Evolutionary conservation across 192 early-diverging fungal genomes (phyloP).

Genomic region (Pilobolus umbonatus): DNA sequence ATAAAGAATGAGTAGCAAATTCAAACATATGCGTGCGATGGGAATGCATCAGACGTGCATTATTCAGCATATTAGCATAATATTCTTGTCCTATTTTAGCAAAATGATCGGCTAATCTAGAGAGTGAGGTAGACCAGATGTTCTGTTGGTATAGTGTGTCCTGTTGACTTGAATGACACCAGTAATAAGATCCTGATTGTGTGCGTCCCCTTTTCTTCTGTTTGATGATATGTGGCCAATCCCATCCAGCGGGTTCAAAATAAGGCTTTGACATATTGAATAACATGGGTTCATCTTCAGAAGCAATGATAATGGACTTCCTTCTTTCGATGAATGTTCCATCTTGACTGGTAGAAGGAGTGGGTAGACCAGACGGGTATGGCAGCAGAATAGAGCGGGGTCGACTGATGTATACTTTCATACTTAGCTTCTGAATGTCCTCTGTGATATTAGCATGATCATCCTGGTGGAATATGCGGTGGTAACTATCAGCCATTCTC

Average conservation of each 20-base stretch:
- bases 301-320: conserved; percentile 8
- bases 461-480: conserved; percentile 12
- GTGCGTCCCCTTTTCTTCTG: neutral
- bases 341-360: neutral
- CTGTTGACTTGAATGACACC: neutral
- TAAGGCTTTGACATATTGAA: conserved; percentile 13
- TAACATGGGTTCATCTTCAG: neutral
- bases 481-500: conserved; percentile 19
- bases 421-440: conserved; percentile 1
- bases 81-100: conserved; percentile 17
- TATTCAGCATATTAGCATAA: conserved; percentile 18
- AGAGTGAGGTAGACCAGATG: conserved; percentile 15
- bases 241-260: conserved; percentile 21
- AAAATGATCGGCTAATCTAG: conserved; percentile 13
- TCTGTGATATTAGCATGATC: neutral
- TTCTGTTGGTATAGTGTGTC: neutral
- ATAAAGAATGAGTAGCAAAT: conserved; percentile 3
- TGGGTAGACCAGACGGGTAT: conserved; percentile 1
- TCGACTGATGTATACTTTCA: conserved; percentile 4
- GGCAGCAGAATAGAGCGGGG: conserved; percentile 3
- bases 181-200: neutral
- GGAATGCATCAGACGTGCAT: conserved; percentile 18
- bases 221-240: conserved; percentile 14
- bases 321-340: conserved; percentile 11
- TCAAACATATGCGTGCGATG: conserved; percentile 14